phyloP scores from a whole-genome alignment of 1,139 yeast genomes.

The Lodderomyces orthopsilosis region DNA sequence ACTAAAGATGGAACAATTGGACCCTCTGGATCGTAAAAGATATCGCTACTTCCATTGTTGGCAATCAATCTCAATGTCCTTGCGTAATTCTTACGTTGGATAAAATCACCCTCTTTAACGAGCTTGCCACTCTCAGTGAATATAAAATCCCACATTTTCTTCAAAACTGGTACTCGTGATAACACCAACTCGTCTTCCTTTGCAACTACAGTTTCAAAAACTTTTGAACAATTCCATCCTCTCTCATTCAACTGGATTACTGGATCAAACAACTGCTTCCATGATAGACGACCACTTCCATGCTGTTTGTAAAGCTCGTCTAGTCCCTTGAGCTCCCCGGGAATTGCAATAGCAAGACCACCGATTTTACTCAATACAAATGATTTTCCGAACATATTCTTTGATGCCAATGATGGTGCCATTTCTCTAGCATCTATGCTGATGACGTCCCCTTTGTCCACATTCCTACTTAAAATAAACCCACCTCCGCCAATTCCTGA shows the following conservation, averaged over 20 bases:
- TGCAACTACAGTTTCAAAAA: conserved; percentile 37
- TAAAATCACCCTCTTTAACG: conserved; percentile 55
- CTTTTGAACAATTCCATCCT: conserved; percentile 63
- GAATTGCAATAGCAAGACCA: conserved; percentile 81
- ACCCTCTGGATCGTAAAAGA: conserved; percentile 81
- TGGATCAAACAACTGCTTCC: conserved; percentile 77
- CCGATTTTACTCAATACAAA: conserved; percentile 60
- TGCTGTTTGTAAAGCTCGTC: conserved; percentile 56
- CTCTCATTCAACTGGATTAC: conserved; percentile 62
- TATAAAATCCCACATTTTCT: conserved; percentile 56
- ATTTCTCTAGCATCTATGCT: conserved; percentile 84
- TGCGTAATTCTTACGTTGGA: conserved; percentile 62
- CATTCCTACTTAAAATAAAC: conserved; percentile 54
- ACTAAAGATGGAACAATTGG: conserved; percentile 64
- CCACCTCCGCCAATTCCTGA: conserved; percentile 96
- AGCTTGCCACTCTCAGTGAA: conserved; percentile 26
- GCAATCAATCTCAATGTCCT: conserved; percentile 68
- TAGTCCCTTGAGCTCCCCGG: conserved; percentile 87
- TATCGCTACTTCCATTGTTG: conserved; percentile 65
- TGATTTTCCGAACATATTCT: conserved; percentile 54
- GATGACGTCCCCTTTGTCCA: conserved; percentile 38
- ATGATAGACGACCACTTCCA: conserved; percentile 67
- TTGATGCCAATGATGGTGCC: conserved; percentile 66
- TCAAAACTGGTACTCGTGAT: conserved; percentile 23
- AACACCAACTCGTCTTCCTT: conserved; percentile 27